phyloP scores from a whole-genome alignment of 306 rosid species.

The Carpinus viminea region DNA sequence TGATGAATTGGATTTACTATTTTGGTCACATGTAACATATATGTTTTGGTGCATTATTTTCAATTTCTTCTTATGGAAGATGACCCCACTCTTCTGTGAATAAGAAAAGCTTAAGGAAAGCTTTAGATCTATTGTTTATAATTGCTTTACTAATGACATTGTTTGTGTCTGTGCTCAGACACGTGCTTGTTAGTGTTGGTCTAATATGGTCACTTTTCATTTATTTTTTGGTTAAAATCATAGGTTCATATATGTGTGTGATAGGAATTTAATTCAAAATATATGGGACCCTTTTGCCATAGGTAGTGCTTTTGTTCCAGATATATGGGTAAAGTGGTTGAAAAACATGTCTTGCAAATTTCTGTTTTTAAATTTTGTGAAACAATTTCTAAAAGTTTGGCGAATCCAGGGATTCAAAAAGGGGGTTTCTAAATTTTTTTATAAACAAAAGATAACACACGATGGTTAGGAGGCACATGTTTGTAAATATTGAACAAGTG shows the following conservation, averaged over 20 bases:
- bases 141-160: background rate
- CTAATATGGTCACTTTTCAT: background rate
- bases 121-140: background rate
- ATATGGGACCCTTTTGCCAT: background rate
- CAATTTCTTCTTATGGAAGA: background rate
- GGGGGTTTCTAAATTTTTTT: background rate
- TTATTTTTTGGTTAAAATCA: background rate
- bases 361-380: background rate
- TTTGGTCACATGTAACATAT: background rate
- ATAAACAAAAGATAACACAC: background rate
- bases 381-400: too few relatives aligned
- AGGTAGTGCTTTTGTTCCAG: background rate
- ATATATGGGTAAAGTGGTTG: background rate
- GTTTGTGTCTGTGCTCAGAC: background rate
- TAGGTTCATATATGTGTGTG: background rate
- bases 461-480: background rate
- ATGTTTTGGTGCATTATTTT: background rate
- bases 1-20: background rate
- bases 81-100: background rate
- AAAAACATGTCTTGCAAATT: background rate
- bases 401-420: too few relatives aligned
- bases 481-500: background rate
- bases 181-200: background rate
- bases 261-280: background rate
- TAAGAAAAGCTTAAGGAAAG: background rate